Percentiles rank a stretch among this genome's conserved stretches.
These are phyloP conservation scores for Pleodorina starrii DNA, from an alignment of 139 green algal species.

Conservation along the genomic window DNA sequence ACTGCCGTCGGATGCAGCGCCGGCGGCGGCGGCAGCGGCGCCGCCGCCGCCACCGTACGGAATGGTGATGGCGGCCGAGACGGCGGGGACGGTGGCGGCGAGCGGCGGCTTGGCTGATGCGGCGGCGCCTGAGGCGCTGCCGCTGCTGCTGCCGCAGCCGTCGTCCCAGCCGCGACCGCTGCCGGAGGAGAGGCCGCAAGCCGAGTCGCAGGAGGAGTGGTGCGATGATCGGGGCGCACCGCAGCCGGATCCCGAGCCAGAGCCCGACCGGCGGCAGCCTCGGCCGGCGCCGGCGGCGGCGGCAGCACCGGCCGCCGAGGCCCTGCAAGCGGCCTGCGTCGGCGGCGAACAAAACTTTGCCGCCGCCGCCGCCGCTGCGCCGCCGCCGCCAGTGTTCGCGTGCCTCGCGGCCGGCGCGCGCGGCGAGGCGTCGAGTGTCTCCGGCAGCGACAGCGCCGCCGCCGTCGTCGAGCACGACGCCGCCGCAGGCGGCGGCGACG, in stretches of 20 bases:
- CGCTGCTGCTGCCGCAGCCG: neutral
- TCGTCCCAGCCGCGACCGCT: neutral
- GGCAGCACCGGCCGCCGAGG: neutral
- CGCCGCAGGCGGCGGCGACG: neutral
- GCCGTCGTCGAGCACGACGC: neutral
- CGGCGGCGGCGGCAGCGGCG: neutral
- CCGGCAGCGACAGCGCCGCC: too few species aligned
- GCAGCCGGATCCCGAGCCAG: too few species aligned
- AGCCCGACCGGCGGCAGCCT: neutral
- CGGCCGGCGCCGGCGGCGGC: too few species aligned
- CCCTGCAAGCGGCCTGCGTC: neutral
- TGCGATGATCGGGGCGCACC: neutral
- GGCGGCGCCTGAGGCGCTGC: neutral
- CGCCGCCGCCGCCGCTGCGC: too few species aligned
- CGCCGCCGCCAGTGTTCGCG: too few species aligned
- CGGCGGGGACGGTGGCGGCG: neutral
- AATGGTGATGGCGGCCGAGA: slow-evolving; percentile 24
- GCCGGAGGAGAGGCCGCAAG: neutral
- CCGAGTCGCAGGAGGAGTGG: slow-evolving; percentile 11
- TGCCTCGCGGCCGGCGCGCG: too few species aligned
- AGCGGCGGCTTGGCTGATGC: neutral
- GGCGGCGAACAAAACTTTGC: neutral
- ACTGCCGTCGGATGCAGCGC: neutral
- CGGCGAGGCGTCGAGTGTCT: too few species aligned
- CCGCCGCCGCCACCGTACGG: neutral